phyloP scores from a whole-genome alignment of 1,284 basidiomycete genomes.

The Tremellales sp. region DNA sequence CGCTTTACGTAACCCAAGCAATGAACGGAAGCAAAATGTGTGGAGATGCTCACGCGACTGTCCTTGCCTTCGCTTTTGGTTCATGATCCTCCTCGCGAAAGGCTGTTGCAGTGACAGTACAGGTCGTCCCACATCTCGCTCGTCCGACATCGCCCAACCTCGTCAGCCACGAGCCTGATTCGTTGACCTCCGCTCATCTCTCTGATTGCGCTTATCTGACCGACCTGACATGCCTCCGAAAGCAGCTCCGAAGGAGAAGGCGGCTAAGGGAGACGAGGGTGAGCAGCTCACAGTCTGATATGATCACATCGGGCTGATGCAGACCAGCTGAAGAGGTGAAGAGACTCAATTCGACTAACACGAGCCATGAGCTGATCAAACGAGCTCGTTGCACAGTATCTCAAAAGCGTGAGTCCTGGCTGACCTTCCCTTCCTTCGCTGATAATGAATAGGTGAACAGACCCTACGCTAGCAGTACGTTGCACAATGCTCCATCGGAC shows the following conservation, averaged over 20 bases:
- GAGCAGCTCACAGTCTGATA: conserved; percentile 4
- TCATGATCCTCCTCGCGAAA: conserved; percentile 1
- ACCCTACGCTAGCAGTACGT: conserved; percentile 42
- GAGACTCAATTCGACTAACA: background rate
- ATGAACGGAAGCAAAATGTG: background rate
- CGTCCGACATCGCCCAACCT: background rate
- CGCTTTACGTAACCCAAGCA: background rate
- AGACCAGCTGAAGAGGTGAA: conserved; percentile 41
- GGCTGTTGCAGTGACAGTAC: conserved; percentile 1
- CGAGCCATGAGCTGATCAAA: background rate
- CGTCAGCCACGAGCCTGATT: background rate
- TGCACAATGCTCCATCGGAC: no score
- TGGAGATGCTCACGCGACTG: conserved; percentile 5
- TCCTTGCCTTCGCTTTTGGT: conserved; percentile 1
- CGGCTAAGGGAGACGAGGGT: conserved; percentile 47
- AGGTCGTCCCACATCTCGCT: background rate
- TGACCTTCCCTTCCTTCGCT: conserved; percentile 1
- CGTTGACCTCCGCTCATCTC: conserved; percentile 1
- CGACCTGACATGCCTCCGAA: conserved; percentile 39
- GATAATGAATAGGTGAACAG: conserved; percentile 33
- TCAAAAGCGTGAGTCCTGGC: conserved; percentile 28
- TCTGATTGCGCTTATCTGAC: background rate
- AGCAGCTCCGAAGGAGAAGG: conserved; percentile 76
- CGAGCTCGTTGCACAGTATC: conserved; percentile 45
- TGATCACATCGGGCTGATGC: background rate